A percentile compares a stretch with the other conserved stretches of the same genome.
Conservation (phyloP, 2,329 filamentous ascomycete genomes). For the Neofusicoccum cordaticola region DNA sequence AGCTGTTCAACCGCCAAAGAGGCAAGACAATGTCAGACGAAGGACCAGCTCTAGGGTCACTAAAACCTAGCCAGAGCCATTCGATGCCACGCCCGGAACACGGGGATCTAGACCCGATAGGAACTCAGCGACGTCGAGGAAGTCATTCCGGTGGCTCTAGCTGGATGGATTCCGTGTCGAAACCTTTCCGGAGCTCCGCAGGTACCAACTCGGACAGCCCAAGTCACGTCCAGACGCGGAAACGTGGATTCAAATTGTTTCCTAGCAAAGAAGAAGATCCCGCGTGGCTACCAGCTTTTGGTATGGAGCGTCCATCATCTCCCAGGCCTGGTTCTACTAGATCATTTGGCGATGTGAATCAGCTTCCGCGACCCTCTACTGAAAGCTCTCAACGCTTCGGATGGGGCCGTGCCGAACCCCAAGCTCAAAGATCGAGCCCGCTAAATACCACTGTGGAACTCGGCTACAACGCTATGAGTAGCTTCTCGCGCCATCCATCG, state of each 20-base stretch:
- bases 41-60: slow-evolving; percentile 64
- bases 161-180: slow-evolving; percentile 51
- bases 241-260: slow-evolving; percentile 51
- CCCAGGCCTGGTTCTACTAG: slow-evolving; percentile 68
- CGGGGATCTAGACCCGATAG: slow-evolving; percentile 46
- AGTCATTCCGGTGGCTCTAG: slow-evolving; percentile 51
- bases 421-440: slow-evolving; percentile 38
- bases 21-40: slow-evolving; percentile 60
- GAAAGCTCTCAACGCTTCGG: slow-evolving; percentile 39
- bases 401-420: slow-evolving; percentile 28
- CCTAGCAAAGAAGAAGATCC: slow-evolving; percentile 49
- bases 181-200: slow-evolving; percentile 32
- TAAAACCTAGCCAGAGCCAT: slow-evolving; percentile 72
- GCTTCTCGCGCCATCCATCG: slow-evolving; percentile 76
- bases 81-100: slow-evolving; percentile 65
- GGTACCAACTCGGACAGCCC: slow-evolving; percentile 32
- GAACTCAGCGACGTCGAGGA: slow-evolving; percentile 55
- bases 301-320: slow-evolving; percentile 40
- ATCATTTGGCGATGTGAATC: slow-evolving; percentile 43
- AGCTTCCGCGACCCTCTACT: slow-evolving; percentile 36
- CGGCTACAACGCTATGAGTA: slow-evolving; percentile 37
- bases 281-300: slow-evolving; percentile 44
- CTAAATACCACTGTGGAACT: slow-evolving; percentile 37
- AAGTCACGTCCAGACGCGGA: slow-evolving; percentile 40
- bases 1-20: slow-evolving; percentile 61